Base-by-base conservation (phyloP, 306 rosid genomes). In the Corylus heterophylla region DNA sequence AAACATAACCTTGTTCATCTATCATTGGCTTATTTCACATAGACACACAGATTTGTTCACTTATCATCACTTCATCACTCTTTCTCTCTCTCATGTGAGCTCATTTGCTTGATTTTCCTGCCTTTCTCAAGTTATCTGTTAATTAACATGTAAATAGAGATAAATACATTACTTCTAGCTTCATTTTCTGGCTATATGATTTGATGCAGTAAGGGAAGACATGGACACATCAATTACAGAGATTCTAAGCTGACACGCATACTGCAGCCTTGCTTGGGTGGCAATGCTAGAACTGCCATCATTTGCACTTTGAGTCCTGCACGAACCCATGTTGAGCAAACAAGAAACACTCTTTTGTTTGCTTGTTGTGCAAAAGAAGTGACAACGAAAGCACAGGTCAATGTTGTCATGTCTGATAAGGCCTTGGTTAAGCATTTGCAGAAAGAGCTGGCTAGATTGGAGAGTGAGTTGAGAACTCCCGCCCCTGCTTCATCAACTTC, bases 321-420 rank as follows among this genome's bases (percentile, higher is more conserved):
- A 59, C 85, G 99, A 81, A 88, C 89, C 83, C 99, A 96, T 75
- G 98, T 96, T 64, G 99, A 96, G 80, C 99, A 96, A 81, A 96
- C 99, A 44, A 89, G 99, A 83, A 96, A 96, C 87, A 93, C 99
- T 11, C 98, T 96, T 87, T 88, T 96, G 83, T 96, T 96, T 87
- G 99, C 99, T 55, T 93, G 96, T 85, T 89, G 98, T 73, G 99
- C 99, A 50, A 96, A 93, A 88, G 98, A 96, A 85, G 99, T 96
- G 82, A 93, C 94, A 44, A 96, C 98, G 44, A 93, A 91, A 89
- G 97, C 98, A 74, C 99, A 93, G 80, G 99, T 96, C 83, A 96
- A 96, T 82, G 98, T 96, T 13, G 99, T 96, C 82, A 87, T 96
- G 99, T 96, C 99, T 50, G 98, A 93, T 87, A 96, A 91, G 92